A percentile compares a stretch with the other conserved stretches of the same genome.
phyloP scores from a whole-genome alignment of 2,329 filamentous ascomycete species.

The Hymenoscyphus scutula region DNA sequence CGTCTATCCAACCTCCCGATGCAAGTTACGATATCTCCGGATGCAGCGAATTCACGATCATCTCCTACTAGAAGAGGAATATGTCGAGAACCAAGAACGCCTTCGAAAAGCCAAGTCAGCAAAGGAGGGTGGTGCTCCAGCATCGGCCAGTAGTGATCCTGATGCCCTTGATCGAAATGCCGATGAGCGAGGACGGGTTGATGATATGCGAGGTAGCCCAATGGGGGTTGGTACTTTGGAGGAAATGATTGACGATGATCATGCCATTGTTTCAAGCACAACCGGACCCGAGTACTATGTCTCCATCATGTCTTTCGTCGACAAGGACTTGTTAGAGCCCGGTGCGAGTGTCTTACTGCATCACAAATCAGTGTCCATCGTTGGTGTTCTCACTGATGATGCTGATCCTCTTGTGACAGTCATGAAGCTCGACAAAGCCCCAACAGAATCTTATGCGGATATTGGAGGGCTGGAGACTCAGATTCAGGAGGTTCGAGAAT shows the following conservation, averaged over 20 bases:
- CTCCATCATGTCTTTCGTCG: slow-evolving; percentile 99
- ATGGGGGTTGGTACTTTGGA: slow-evolving; percentile 98
- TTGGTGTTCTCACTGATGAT: slow-evolving; percentile 95
- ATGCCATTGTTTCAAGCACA: slow-evolving; percentile 96
- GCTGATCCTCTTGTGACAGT: slow-evolving; percentile 93
- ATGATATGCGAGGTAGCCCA: slow-evolving; percentile 97
- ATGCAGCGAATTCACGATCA: slow-evolving; percentile 99
- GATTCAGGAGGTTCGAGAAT: slow-evolving; percentile 97
- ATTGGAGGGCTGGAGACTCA: slow-evolving; percentile 94
- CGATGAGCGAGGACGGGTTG: slow-evolving; percentile 89
- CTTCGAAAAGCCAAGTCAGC: slow-evolving; percentile 86
- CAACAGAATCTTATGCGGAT: slow-evolving; percentile 96
- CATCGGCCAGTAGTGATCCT: slow-evolving; percentile 58
- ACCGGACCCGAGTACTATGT: slow-evolving; percentile 99
- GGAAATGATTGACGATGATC: slow-evolving; percentile 98
- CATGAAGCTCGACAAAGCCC: slow-evolving; percentile 99
- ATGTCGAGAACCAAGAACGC: slow-evolving; percentile 97
- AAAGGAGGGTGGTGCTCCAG: slow-evolving; percentile 64
- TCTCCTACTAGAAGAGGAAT: slow-evolving; percentile 93
- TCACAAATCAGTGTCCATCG: slow-evolving; percentile 96
- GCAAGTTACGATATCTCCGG: slow-evolving; percentile 92
- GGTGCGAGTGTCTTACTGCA: slow-evolving; percentile 93
- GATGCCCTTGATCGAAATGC: slow-evolving; percentile 83
- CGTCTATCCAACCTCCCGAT: slow-evolving; percentile 92
- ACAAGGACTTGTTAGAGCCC: slow-evolving; percentile 96